Conservation (phyloP, 306 rosid species). For the Dryas octopetala region DNA sequence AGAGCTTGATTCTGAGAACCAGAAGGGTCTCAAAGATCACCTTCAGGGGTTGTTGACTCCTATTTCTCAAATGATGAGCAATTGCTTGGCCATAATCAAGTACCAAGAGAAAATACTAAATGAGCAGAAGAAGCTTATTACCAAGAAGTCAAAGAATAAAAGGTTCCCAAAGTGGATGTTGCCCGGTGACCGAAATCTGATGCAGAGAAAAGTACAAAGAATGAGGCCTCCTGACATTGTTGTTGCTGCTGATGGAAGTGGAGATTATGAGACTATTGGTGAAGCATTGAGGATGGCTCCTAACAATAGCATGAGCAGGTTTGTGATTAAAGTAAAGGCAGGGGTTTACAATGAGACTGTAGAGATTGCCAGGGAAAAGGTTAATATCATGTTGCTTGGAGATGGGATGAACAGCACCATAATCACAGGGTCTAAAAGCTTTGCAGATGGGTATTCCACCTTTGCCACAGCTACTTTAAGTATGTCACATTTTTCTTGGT, state of each 20-base stretch:
- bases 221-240: background rate
- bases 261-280: constrained; percentile 2
- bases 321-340: background rate
- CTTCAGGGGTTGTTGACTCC: background rate
- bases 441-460: constrained; percentile 7
- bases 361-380: background rate
- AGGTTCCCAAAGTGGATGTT: constrained; percentile 10
- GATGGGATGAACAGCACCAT: constrained; percentile 10
- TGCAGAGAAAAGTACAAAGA: background rate
- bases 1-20: constrained; percentile 2
- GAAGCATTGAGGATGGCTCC: constrained; percentile 14
- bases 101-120: background rate
- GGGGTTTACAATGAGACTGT: background rate
- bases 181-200: constrained; percentile 1
- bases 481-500: background rate
- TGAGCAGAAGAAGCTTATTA: background rate
- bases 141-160: background rate
- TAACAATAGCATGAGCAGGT: background rate
- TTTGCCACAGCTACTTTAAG: constrained; percentile 8
- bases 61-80: background rate
- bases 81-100: background rate
- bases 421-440: constrained; percentile 5
- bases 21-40: background rate
- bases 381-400: constrained; percentile 9
- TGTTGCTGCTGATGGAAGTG: constrained; percentile 8